These are phyloP conservation scores for Macrophomina tecta DNA, from an alignment of 2,329 filamentous ascomycete genomes.

Conservation along the genomic window DNA sequence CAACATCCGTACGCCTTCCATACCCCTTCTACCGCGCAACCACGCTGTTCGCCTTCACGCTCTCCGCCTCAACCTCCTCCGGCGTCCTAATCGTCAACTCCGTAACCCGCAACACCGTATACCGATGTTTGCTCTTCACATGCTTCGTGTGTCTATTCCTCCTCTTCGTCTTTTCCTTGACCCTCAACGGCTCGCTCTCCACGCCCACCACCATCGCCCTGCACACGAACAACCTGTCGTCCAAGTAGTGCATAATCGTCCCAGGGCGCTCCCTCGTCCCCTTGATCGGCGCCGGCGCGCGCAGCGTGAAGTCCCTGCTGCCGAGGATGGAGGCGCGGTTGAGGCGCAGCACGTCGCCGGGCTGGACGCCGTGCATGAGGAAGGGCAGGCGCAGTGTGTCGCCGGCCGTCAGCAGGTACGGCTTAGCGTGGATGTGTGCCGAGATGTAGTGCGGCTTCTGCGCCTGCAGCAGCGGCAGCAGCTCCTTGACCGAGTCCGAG, in stretches of 20 bases:
- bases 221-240: constrained; percentile 84
- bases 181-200: constrained; percentile 70
- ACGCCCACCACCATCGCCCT: constrained; percentile 83
- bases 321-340: constrained; percentile 85
- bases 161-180: constrained; percentile 67
- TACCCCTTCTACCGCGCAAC: background rate
- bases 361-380: constrained; percentile 56
- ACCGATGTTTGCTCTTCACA: constrained; percentile 88
- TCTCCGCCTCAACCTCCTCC: constrained; percentile 58
- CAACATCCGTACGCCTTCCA: background rate
- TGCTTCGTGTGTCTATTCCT: constrained; percentile 70
- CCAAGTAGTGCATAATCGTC: constrained; percentile 65
- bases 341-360: constrained; percentile 85
- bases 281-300: constrained; percentile 52
- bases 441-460: constrained; percentile 81
- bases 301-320: constrained; percentile 87
- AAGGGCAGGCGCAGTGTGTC: constrained; percentile 58
- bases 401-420: constrained; percentile 74
- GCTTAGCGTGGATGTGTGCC: constrained; percentile 77
- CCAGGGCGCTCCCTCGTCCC: constrained; percentile 40
- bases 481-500: constrained; percentile 62
- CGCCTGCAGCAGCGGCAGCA: constrained; percentile 73
- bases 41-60: constrained; percentile 32
- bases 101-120: constrained; percentile 83
- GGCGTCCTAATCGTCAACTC: constrained; percentile 73